phyloP scores from a whole-genome alignment of 768 basidiomycete genomes.

The Naematelia aurantialba region DNA sequence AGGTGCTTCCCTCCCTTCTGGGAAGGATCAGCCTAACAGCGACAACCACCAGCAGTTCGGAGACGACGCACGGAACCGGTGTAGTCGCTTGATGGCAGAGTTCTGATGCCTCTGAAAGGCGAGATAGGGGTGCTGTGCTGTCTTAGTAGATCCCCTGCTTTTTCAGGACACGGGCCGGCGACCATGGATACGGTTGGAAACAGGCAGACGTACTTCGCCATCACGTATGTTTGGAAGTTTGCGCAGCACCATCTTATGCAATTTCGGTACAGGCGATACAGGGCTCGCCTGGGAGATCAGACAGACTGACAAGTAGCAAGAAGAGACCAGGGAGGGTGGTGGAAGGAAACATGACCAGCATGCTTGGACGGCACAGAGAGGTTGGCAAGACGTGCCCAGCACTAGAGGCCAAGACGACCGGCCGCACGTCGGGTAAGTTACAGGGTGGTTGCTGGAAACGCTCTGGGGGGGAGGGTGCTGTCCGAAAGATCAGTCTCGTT shows the following conservation, averaged over 20 bases:
- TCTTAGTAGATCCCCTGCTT: not conserved
- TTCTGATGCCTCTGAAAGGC: not conserved
- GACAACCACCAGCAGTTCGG: not conserved
- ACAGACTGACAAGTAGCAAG: not conserved
- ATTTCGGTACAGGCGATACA: slow-evolving; percentile 20
- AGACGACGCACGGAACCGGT: not conserved
- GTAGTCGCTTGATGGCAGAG: not conserved
- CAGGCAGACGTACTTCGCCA: slow-evolving; percentile 7
- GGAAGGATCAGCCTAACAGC: not conserved
- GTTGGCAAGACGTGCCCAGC: not conserved
- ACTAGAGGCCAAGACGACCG: too few relatives aligned
- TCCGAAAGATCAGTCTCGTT: too few relatives aligned
- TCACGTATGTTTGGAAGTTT: slow-evolving; percentile 2
- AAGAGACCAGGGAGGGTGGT: not conserved
- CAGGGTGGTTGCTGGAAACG: too few relatives aligned
- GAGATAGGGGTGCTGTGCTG: not conserved
- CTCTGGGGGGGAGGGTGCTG: too few relatives aligned
- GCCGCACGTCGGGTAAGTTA: too few relatives aligned
- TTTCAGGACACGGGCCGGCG: not conserved
- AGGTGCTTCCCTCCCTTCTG: slow-evolving; percentile 2
- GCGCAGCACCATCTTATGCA: slow-evolving; percentile 21
- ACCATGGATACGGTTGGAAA: not conserved
- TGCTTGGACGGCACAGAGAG: not conserved
- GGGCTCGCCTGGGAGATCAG: not conserved
- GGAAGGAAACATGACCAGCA: not conserved